Evolutionary conservation across 495 filamentous ascomycete genomes (phyloP).

Genomic region (Parathielavia hyrcaniae): DNA sequence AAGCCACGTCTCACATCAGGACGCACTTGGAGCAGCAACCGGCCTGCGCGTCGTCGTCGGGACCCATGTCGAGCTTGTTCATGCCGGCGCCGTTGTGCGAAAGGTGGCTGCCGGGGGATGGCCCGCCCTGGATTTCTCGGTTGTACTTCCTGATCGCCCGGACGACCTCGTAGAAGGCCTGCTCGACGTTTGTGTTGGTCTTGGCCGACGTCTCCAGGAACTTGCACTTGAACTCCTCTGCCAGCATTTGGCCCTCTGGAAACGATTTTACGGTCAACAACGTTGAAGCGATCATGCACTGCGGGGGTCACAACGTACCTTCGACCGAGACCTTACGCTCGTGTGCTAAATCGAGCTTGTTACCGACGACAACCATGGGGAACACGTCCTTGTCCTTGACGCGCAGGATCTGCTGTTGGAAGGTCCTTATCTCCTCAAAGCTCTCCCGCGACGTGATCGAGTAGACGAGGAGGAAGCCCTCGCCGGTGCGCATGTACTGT

Average conservation of each 20-base stretch:
- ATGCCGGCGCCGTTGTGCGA: constrained; percentile 55
- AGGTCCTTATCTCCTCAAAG: constrained; percentile 96
- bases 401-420: constrained; percentile 95
- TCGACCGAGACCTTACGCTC: constrained; percentile 85
- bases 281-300: background rate
- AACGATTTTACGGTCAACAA: background rate
- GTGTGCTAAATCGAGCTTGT: constrained; percentile 95
- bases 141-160: constrained; percentile 96
- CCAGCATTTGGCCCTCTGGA: constrained; percentile 82
- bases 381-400: constrained; percentile 99
- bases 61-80: constrained; percentile 66
- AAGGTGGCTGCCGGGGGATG: constrained; percentile 58
- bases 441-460: constrained; percentile 95
- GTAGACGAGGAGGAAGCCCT: constrained; percentile 96
- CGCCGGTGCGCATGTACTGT: constrained; percentile 99
- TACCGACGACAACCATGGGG: constrained; percentile 98
- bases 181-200: constrained; percentile 95
- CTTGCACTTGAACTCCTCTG: constrained; percentile 82
- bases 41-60: constrained; percentile 59
- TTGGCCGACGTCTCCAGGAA: constrained; percentile 99
- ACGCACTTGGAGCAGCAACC: constrained; percentile 86
- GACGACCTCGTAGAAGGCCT: constrained; percentile 96
- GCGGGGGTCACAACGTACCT: constrained; percentile 53
- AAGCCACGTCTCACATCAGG: constrained; percentile 65
- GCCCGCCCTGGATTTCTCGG: constrained; percentile 88